Evolutionary conservation across 805 yeast genomes (phyloP).

Genomic region (Ogataea sp.): DNA sequence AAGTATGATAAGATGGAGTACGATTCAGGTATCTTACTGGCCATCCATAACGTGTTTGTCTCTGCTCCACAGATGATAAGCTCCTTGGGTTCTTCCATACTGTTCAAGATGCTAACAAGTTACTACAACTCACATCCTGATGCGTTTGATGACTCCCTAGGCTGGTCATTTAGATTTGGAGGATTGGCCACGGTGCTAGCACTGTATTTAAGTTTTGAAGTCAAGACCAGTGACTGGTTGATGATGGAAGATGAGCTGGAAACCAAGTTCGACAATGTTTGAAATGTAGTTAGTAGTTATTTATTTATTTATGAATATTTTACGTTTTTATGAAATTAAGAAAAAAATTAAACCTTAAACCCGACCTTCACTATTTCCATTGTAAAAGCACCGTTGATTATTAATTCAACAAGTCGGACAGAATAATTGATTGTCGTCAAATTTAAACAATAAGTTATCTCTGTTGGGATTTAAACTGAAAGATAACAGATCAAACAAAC

Average conservation of each 20-base stretch:
- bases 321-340: too few species aligned
- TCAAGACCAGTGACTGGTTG: constrained; percentile 33
- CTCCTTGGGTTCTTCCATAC: constrained; percentile 37
- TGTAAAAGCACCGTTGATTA: too few species aligned
- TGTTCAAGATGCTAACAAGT: constrained; percentile 32
- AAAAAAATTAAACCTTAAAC: too few species aligned
- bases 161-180: constrained; percentile 52
- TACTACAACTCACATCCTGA: constrained; percentile 12
- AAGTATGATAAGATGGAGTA: constrained; percentile 36
- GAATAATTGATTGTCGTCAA: too few species aligned
- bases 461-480: too few species aligned
- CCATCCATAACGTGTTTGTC: constrained; percentile 50
- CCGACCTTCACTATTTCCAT: too few species aligned
- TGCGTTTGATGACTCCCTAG: constrained; percentile 34
- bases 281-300: background rate
- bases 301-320: background rate
- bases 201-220: constrained; percentile 28
- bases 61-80: constrained; percentile 50
- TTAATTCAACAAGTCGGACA: too few species aligned
- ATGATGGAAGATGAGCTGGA: constrained; percentile 25
- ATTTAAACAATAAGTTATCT: too few species aligned
- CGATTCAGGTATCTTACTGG: constrained; percentile 49
- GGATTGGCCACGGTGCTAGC: constrained; percentile 45
- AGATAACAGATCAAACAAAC: too few species aligned
- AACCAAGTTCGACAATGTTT: background rate